Percentiles rank a stretch among this genome's conserved stretches.
These are phyloP conservation scores for Pleurotus giganteus DNA, from an alignment of 768 basidiomycete genomes.

Conservation along the genomic window DNA sequence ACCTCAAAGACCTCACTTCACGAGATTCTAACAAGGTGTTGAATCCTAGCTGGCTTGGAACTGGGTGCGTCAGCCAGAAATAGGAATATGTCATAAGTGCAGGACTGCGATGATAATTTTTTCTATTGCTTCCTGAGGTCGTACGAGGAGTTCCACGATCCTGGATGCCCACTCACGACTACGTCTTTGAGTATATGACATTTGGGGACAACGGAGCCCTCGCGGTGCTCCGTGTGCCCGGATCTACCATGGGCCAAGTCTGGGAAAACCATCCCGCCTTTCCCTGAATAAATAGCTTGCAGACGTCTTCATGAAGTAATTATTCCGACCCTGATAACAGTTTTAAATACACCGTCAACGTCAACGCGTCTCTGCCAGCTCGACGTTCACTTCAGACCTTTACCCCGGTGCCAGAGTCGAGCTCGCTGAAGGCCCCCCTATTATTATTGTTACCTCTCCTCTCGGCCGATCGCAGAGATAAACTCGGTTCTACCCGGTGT, in stretches of 20 bases:
- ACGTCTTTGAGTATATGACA: not conserved
- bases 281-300: constrained; percentile 5
- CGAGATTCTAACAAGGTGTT: no score
- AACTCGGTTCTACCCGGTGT: constrained; percentile 10
- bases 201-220: not conserved
- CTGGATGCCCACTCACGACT: no score
- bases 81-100: no score
- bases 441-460: not conserved
- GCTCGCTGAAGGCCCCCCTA: not conserved
- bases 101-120: no score
- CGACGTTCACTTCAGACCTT: not conserved
- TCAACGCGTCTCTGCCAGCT: not conserved
- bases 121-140: no score
- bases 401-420: not conserved
- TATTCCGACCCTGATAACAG: not conserved
- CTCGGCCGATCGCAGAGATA: constrained; percentile 8
- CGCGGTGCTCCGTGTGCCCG: not conserved
- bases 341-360: not conserved
- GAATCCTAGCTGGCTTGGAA: no score
- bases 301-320: not conserved
- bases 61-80: no score
- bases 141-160: no score
- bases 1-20: no score
- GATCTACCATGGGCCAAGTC: not conserved
- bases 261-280: not conserved